Base-by-base conservation (phyloP, 192 early-diverging fungal genomes). In the Powellomyces hirtus region DNA sequence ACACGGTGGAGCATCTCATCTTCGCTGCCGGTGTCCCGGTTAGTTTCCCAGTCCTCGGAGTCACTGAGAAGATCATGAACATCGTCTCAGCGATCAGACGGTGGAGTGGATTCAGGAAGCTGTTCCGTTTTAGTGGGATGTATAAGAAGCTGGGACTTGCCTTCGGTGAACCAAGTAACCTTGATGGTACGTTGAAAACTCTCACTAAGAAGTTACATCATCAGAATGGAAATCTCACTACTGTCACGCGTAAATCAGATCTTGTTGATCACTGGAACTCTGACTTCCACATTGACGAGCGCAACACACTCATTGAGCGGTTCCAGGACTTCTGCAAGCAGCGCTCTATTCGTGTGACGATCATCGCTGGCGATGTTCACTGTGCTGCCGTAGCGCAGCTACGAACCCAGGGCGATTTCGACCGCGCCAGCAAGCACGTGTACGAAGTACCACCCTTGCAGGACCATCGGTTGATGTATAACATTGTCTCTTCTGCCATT, bases 341-440 rank as follows among this genome's bases (percentile, higher is more conserved):
- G 31, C 77, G 74, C 20, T 73, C 71, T 29, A 75, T 92, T 31
- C 89, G 93, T 33, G 90, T 94, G 18, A 91, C 91, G 11, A 89
- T 93, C 74, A 75, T 93, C 1, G 88, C 84, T 34, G 93, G 93
- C 34, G 93, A 94, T 73, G 93, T 90, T 70, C 79, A 87, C 75
- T 82, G 64, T 24, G 62, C 62, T 22, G 38, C 42, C 2, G 26
- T 64, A 13, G 62, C 62, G 24, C 62, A 64, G 44, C 45, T 64
- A 16, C 16, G 62, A 11, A 64, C 42, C 20, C 62, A 64, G 33
- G 0, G 33, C 11, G 38, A 64, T 10, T 20, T 64, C 18, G 49
- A 18, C 38, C 13, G 29, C n/a, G 24, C 45, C 20, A 52, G 42
- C 0, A 64, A 64, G 29, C 62, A 64, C 45, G 5, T 26, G 13